Evolutionary conservation across 2,329 filamentous ascomycete genomes (phyloP).

Genomic region (Pseudogymnoascus sp.): DNA sequence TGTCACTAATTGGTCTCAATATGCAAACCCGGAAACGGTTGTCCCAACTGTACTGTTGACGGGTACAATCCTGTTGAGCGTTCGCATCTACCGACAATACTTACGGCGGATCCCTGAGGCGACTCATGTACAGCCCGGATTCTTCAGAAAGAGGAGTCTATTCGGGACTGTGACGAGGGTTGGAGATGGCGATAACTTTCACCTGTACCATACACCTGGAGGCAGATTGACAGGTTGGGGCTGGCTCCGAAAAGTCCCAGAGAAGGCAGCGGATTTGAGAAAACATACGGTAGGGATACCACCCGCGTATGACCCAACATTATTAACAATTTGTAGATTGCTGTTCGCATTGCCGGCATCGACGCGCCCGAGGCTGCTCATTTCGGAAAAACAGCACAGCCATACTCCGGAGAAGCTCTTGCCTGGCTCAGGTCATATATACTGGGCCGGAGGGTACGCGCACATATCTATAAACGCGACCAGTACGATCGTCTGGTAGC

Average conservation of each 20-base stretch:
- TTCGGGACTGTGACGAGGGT: slow-evolving; percentile 87
- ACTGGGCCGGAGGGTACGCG: slow-evolving; percentile 64
- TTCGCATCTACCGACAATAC: slow-evolving; percentile 63
- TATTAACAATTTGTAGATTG: slow-evolving; percentile 49
- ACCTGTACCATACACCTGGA: slow-evolving; percentile 91
- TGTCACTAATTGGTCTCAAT: slow-evolving; percentile 44
- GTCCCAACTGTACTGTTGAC: slow-evolving; percentile 47
- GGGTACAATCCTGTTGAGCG: slow-evolving; percentile 43
- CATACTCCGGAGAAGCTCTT: slow-evolving; percentile 71
- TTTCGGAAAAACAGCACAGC: slow-evolving; percentile 83
- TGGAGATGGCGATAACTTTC: slow-evolving; percentile 93
- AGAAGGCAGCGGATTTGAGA: slow-evolving; percentile 58
- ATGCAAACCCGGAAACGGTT: slow-evolving; percentile 46
- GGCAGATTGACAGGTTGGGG: slow-evolving; percentile 82
- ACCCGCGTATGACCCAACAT: not conserved
- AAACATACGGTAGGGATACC: slow-evolving; percentile 60
- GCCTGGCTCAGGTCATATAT: slow-evolving; percentile 72
- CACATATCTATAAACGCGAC: slow-evolving; percentile 75
- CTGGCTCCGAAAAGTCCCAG: slow-evolving; percentile 72
- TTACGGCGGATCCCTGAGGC: slow-evolving; percentile 77
- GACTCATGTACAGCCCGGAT: slow-evolving; percentile 62
- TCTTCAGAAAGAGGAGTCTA: slow-evolving; percentile 67
- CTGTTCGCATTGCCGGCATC: slow-evolving; percentile 81
- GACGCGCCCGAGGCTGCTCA: slow-evolving; percentile 91
- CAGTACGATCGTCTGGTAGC: slow-evolving; percentile 90